Evolutionary conservation across 495 filamentous ascomycete genomes (phyloP), one percentile per base, ranked within the genome.

Genomic region (Chaetomium cochliodes): DNA sequence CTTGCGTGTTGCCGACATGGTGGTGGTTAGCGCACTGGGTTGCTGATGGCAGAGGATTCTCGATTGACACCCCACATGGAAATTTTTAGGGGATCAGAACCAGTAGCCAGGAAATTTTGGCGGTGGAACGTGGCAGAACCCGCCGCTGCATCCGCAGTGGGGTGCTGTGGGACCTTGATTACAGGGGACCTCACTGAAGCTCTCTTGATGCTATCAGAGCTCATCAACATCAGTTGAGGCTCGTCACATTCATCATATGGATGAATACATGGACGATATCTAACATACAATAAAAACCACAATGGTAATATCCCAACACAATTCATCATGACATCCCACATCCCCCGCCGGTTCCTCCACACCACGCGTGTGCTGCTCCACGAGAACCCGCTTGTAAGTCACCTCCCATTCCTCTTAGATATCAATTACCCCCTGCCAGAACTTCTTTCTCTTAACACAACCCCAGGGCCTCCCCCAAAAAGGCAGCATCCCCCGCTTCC

Each of bases 351-450:
- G 64, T 74, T 88, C 46, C 87, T 96, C 65, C 91, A 90, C 13
- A 87, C 87, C 0, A 69, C 86, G 26, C 76, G 84, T 54, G 65
- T 70, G 18, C 80, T 92, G 8, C 80, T 78, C n/a, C 93, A 98
- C 90, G 93, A 97, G 57, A 97, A 97, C 70, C 93, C 93, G 1
- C 75, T 97, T 73, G 93, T 96, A 79, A 61, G 62, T 52, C 41
- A 5, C 25, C 7, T 46, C 54, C 26, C 23, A 39, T 22, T n/a
- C n/a, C n/a, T n/a, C n/a, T n/a, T n/a, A n/a, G n/a, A n/a, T n/a
- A n/a, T n/a, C n/a, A n/a, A n/a, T n/a, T n/a, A n/a, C n/a, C n/a
- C n/a, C n/a, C n/a, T n/a, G n/a, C n/a, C n/a, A n/a, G n/a, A n/a
- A n/a, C n/a, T n/a, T n/a, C n/a, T n/a, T n/a, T n/a, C n/a, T n/a